A percentile compares a stretch with the other conserved stretches of the same genome.
Evolutionary conservation across 1,284 basidiomycete species (phyloP).

Genomic region (Chiua sp.): DNA sequence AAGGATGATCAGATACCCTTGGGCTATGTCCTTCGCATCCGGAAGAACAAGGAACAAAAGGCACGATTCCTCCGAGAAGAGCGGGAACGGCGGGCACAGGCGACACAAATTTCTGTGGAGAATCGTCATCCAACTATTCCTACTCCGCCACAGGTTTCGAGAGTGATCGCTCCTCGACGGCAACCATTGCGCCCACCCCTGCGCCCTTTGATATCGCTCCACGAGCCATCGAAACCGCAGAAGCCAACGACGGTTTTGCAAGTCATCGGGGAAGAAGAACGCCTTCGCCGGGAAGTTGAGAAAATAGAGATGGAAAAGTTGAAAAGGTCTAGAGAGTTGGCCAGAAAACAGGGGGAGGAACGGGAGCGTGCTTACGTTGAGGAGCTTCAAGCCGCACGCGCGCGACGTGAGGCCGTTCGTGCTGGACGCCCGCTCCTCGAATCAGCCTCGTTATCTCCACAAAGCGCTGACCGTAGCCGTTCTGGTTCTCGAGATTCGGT

Average conservation of each 20-base stretch:
- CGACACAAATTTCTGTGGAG: conserved; percentile 36
- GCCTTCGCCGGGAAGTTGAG: conserved; percentile 54
- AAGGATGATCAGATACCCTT: conserved; percentile 73
- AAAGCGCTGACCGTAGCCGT: conserved; percentile 49
- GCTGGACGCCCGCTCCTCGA: conserved; percentile 42
- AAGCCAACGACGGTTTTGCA: conserved; percentile 11
- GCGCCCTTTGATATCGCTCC: conserved; percentile 25
- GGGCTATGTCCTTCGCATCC: conserved; percentile 67
- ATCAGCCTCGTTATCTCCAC: conserved; percentile 27
- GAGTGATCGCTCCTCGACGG: conserved; percentile 18
- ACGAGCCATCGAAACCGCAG: conserved; percentile 12
- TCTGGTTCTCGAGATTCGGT: conserved; percentile 45
- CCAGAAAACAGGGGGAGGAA: conserved; percentile 60
- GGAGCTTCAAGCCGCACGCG: conserved; percentile 63
- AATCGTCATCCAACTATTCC: conserved; percentile 43
- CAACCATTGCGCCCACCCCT: conserved; percentile 14
- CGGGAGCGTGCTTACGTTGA: conserved; percentile 60
- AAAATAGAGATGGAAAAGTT: conserved; percentile 58
- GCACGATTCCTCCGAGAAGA: conserved; percentile 68
- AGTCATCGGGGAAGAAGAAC: conserved; percentile 48
- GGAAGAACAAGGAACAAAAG: conserved; percentile 75
- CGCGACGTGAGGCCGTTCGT: conserved; percentile 62
- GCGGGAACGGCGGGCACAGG: conserved; percentile 53
- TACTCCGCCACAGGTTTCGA: conserved; percentile 12
- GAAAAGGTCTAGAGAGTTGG: conserved; percentile 58